Base-by-base conservation (phyloP, 768 basidiomycete species). In the Xerocomellus chrysenteron region DNA sequence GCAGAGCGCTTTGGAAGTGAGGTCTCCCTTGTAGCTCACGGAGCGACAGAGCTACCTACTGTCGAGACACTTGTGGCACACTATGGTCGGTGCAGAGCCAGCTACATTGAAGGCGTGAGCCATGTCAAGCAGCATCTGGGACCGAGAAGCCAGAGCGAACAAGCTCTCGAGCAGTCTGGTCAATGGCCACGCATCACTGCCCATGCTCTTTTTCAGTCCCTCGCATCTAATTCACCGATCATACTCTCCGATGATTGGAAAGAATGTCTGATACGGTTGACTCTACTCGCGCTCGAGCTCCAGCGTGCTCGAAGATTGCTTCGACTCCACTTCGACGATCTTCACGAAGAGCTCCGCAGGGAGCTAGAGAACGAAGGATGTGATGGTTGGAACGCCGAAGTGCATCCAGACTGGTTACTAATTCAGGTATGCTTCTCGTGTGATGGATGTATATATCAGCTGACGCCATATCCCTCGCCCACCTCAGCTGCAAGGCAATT, bases 401-500 rank as follows among this genome's bases (percentile, higher is more conserved):
- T 14, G 3, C 50, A 75, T 61, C 68, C 72, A 2, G 78, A 78
- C 49, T 82, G 78, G 80, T 58, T 79, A 0, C 58, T 81, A 14
- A 70, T 82, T 12, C 80, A 81, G 69, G 76, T 79, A 24, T 32
- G 52, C 47, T 39, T 50, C 8, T 26, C 24, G 16, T 35, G 13
- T 9, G 2, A 16, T 54, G 13, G 0, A 17, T 28, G 2, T 13
- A 5, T 7, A 36, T 8, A 4, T 5, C 14, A 28, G 16, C 36
- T 50, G 32, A 48, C 7, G 3, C 19, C 13, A 2, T 0, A 14
- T 12, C 2, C 37, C 24, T 43, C 17, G 12, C 13, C 13, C 7
- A 21, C 4, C 39, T 47, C 48, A 82, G 81, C 72, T 83, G 1
- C 78, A 82, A 53, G 65, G 73, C 8, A 69, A 81, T 48, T 72